Evolutionary conservation across 2,329 filamentous ascomycete genomes (phyloP).

Genomic region (Ploettnerulaceae sp.): DNA sequence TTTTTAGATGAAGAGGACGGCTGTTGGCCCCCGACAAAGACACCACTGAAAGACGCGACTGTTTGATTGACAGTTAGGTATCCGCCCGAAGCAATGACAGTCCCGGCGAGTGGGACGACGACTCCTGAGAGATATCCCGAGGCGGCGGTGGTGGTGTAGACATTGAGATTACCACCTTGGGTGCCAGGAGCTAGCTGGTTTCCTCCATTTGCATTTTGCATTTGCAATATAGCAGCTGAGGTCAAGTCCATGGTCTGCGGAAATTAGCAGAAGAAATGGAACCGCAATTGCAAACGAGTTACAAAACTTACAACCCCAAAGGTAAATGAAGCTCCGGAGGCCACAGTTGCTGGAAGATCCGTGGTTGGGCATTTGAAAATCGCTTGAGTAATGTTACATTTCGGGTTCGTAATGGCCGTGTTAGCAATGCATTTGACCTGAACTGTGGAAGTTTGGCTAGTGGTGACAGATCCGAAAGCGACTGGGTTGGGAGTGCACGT

Average conservation of each 20-base stretch:
- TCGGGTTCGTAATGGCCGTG: neutral
- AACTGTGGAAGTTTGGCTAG: conserved; percentile 1
- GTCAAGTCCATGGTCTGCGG: conserved; percentile 2
- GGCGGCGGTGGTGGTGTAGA: conserved; percentile 1
- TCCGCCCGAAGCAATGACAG: conserved; percentile 4
- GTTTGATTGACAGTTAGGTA: conserved; percentile 6
- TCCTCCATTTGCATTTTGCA: conserved; percentile 5
- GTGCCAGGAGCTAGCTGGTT: conserved; percentile 3
- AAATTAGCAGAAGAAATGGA: neutral
- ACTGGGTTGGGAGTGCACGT: conserved; percentile 5
- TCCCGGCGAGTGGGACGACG: conserved; percentile 3
- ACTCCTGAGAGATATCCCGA: conserved; percentile 3
- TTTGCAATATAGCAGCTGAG: neutral
- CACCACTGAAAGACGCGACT: conserved; percentile 1
- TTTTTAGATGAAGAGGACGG: neutral
- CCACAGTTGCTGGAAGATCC: conserved; percentile 1
- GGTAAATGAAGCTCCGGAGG: conserved; percentile 3
- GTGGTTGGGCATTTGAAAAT: conserved; percentile 3
- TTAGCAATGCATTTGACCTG: conserved; percentile 4
- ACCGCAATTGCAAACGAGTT: no score
- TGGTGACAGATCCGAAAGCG: conserved; percentile 3
- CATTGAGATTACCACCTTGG: conserved; percentile 1
- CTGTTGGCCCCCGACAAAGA: conserved; percentile 3
- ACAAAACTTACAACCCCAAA: conserved; percentile 6
- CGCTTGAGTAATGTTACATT: conserved; percentile 1